phyloP scores from a whole-genome alignment of 345 rosid genomes.

The Eucalyptus cloeziana region DNA sequence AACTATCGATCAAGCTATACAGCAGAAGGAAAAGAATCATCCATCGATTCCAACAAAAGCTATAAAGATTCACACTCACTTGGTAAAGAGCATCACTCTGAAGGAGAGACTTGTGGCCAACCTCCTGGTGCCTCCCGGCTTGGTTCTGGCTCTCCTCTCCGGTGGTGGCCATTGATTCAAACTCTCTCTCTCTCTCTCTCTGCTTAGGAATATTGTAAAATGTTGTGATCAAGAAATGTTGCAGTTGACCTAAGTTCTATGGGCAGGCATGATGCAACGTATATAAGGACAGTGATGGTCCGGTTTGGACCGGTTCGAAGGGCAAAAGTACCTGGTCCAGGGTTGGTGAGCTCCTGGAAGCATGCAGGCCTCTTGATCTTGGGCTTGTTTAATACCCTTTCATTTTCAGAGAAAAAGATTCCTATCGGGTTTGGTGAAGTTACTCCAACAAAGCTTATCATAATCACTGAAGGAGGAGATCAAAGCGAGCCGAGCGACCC shows the following conservation, averaged over 20 bases:
- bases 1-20: background rate
- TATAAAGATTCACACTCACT: slow-evolving; percentile 12
- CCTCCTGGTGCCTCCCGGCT: slow-evolving; percentile 70
- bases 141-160: slow-evolving; percentile 46
- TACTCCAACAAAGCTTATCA: background rate
- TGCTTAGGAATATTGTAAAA: background rate
- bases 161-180: slow-evolving; percentile 27
- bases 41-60: background rate
- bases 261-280: background rate
- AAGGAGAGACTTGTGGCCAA: slow-evolving; percentile 90
- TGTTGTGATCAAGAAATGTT: background rate
- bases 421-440: background rate
- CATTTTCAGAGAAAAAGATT: background rate
- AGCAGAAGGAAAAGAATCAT: background rate
- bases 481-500: background rate
- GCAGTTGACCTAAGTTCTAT: background rate
- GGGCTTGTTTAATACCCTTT: background rate
- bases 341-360: slow-evolving; percentile 14
- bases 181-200: background rate
- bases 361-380: background rate
- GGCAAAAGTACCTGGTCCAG: slow-evolving; percentile 4
- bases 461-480: background rate
- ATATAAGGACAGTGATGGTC: background rate
- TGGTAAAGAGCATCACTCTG: slow-evolving; percentile 93
- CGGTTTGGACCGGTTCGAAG: slow-evolving; percentile 3